Evolutionary conservation across 2,329 filamentous ascomycete species (phyloP).

Genomic region (Alternaria postmessia): DNA sequence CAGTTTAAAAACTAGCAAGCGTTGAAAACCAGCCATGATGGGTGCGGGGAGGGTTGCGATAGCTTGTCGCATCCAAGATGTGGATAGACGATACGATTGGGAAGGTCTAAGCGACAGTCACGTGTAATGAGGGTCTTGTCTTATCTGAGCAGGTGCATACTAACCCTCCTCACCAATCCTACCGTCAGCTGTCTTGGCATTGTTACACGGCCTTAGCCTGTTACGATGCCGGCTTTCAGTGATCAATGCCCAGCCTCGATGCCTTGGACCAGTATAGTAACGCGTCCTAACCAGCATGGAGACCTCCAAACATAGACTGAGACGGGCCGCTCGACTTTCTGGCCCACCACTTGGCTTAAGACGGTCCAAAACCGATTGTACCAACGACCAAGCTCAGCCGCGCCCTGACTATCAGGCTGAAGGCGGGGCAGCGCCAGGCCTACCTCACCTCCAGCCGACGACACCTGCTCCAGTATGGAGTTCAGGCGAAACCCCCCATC

Average conservation of each 20-base stretch:
- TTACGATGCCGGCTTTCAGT: neutral
- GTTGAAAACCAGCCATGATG: constrained; percentile 19
- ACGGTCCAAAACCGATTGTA: neutral
- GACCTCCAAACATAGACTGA: neutral
- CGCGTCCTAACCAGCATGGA: neutral
- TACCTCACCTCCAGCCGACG: neutral
- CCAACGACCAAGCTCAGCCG: neutral
- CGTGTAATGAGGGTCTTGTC: constrained; percentile 6
- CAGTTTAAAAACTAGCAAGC: neutral
- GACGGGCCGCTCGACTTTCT: neutral
- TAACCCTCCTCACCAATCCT: neutral
- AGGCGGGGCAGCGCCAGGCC: neutral
- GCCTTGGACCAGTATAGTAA: neutral
- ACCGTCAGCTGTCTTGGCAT: neutral
- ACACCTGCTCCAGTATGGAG: neutral
- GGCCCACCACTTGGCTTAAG: no score
- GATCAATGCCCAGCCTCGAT: neutral
- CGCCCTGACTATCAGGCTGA: neutral
- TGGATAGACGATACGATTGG: constrained; percentile 6
- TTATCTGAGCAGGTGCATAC: neutral
- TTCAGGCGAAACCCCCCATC: neutral
- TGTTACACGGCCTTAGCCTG: neutral
- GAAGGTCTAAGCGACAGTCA: constrained; percentile 12
- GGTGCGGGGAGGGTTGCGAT: constrained; percentile 17
- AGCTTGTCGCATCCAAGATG: constrained; percentile 9